These are phyloP conservation scores for Rhizopogon vinicolor DNA, from an alignment of 768 basidiomycete genomes.

Conservation along the genomic window DNA sequence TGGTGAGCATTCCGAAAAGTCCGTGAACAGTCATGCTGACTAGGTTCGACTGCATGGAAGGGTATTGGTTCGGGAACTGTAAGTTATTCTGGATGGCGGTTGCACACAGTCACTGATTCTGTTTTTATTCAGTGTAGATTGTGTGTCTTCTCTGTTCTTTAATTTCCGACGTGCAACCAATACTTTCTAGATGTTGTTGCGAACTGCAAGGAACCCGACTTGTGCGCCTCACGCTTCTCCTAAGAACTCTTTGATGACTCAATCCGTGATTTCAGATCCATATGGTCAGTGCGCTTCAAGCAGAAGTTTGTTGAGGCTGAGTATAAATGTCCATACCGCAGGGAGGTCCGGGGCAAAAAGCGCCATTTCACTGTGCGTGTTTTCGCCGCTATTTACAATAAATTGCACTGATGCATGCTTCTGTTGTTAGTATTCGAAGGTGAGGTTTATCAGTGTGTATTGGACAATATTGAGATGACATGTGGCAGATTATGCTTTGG, in stretches of 20 bases:
- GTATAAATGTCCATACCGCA: constrained; percentile 27
- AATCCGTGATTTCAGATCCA: constrained; percentile 47
- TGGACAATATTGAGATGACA: constrained; percentile 1
- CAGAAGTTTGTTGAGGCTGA: constrained; percentile 18
- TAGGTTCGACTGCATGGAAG: constrained; percentile 28
- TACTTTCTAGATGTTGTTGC: constrained; percentile 59
- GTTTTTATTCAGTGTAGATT: constrained; percentile 54
- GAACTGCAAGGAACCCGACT: constrained; percentile 69
- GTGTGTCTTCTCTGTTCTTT: constrained; percentile 33
- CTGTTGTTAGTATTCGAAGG: constrained; percentile 68
- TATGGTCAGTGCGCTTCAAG: constrained; percentile 57
- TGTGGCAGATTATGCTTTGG: constrained; percentile 82
- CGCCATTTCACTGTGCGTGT: constrained; percentile 76
- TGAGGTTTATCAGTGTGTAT: constrained; percentile 21
- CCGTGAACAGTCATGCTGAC: neutral
- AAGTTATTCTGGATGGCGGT: constrained; percentile 24
- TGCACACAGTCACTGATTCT: neutral
- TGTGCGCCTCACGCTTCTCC: constrained; percentile 43
- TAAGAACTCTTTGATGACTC: neutral
- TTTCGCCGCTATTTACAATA: neutral
- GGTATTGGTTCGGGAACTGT: constrained; percentile 74
- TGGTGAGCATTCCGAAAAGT: constrained; percentile 34
- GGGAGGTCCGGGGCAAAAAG: constrained; percentile 88
- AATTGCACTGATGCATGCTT: neutral
- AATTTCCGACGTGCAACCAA: neutral